These are phyloP conservation scores for Aspergillus kassunensis DNA, from an alignment of 495 filamentous ascomycete genomes.

Conservation along the genomic window DNA sequence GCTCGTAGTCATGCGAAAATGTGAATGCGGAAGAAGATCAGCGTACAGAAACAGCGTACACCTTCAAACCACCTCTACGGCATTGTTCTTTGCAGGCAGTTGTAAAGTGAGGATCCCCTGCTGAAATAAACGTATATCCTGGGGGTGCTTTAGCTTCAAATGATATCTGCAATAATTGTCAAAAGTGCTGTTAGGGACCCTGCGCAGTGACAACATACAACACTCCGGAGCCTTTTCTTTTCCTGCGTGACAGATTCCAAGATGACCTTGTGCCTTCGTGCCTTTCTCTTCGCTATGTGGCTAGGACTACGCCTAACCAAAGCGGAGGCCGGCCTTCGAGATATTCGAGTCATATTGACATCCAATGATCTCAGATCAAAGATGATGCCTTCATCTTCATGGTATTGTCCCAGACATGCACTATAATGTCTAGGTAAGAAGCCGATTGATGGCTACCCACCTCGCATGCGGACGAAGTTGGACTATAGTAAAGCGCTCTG, in stretches of 20 bases:
- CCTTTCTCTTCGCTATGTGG: constrained; percentile 28
- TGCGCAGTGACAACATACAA: constrained; percentile 41
- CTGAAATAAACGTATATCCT: constrained; percentile 83
- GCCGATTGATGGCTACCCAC: not conserved
- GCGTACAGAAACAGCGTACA: constrained; percentile 78
- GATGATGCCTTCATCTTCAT: constrained; percentile 14
- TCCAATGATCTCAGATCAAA: constrained; percentile 18
- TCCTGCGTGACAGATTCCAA: constrained; percentile 55
- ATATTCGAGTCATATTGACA: constrained; percentile 36
- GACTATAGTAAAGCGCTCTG: not conserved
- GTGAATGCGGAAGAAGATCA: constrained; percentile 4
- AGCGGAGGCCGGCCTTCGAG: constrained; percentile 31
- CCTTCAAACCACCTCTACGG: constrained; percentile 58
- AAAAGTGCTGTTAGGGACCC: constrained; percentile 14
- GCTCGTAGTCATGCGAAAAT: constrained; percentile 7
- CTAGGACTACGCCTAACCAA: constrained; percentile 31
- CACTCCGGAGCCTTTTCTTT: constrained; percentile 56
- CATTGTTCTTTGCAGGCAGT: constrained; percentile 76
- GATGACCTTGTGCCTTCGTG: constrained; percentile 55
- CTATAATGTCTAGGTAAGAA: constrained; percentile 1
- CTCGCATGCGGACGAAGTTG: not conserved
- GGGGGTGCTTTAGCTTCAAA: constrained; percentile 56
- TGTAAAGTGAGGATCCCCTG: constrained; percentile 72
- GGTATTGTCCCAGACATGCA: not conserved
- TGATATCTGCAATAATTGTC: constrained; percentile 37